Conservation (phyloP, 2,329 filamentous ascomycete species). For the Cadophora sp. region DNA sequence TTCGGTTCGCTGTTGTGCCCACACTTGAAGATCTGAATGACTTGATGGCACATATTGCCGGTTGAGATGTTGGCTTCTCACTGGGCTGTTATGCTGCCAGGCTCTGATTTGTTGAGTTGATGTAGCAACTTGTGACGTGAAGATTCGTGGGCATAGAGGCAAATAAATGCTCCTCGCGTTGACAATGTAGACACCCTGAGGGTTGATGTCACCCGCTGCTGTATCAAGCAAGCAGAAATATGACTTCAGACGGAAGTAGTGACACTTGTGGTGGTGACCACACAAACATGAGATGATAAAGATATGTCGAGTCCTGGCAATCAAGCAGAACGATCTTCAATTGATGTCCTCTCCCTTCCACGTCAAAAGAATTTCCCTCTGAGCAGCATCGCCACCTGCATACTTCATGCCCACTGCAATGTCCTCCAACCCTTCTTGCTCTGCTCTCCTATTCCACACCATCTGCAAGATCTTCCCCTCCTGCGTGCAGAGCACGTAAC, state of each 20-base stretch:
- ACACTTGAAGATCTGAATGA: constrained; percentile 39
- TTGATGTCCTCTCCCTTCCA: constrained; percentile 52
- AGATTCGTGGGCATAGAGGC: neutral
- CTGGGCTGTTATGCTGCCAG: neutral
- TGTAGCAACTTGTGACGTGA: constrained; percentile 2
- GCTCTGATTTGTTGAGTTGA: neutral
- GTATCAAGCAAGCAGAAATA: constrained; percentile 19
- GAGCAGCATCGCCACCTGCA: constrained; percentile 38
- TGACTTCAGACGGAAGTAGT: neutral
- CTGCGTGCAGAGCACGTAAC: constrained; percentile 67
- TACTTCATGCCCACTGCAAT: constrained; percentile 58
- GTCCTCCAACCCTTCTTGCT: constrained; percentile 66
- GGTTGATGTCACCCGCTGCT: constrained; percentile 4
- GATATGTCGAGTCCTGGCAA: constrained; percentile 14
- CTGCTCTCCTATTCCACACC: constrained; percentile 73
- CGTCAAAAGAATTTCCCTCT: constrained; percentile 56
- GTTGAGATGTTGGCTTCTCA: neutral
- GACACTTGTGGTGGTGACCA: neutral
- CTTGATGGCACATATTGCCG: constrained; percentile 40
- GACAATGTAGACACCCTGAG: neutral
- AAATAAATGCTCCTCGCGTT: constrained; percentile 9
- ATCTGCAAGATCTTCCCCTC: constrained; percentile 70
- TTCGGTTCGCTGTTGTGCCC: constrained; percentile 35
- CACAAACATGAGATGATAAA: constrained; percentile 13
- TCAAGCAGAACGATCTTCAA: constrained; percentile 21